Conservation (phyloP, 2,329 filamentous ascomycete species). For the Venturia carpophila region DNA sequence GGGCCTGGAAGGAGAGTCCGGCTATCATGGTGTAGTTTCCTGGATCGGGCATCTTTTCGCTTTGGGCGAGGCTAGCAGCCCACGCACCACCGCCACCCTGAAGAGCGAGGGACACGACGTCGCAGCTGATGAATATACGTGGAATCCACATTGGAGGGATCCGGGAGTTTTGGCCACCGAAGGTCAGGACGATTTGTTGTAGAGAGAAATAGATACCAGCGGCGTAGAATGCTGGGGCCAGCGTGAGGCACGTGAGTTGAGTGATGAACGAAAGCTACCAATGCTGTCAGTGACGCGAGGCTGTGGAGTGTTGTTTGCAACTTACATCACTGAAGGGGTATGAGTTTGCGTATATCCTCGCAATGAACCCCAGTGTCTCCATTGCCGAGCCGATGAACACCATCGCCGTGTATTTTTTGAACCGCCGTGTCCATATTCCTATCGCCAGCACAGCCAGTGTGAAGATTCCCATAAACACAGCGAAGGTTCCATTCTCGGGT, state of each 20-base stretch:
- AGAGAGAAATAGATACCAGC: conserved; percentile 62
- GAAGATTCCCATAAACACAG: conserved; percentile 30
- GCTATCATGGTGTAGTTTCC: conserved; percentile 41
- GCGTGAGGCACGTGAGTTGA: conserved; percentile 56
- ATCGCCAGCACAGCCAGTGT: conserved; percentile 5
- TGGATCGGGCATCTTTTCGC: conserved; percentile 16
- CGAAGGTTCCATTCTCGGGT: conserved; percentile 34
- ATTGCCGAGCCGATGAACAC: conserved; percentile 16
- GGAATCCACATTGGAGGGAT: conserved; percentile 41
- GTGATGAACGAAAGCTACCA: conserved; percentile 51
- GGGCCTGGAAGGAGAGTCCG: conserved; percentile 38
- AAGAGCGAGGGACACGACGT: conserved; percentile 39
- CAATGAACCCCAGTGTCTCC: conserved; percentile 18
- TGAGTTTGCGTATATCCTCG: conserved; percentile 17
- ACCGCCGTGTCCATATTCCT: conserved; percentile 15
- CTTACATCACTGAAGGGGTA: conserved; percentile 24
- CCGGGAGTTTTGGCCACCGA: conserved; percentile 35
- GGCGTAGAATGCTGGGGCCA: conserved; percentile 49
- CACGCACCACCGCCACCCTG: conserved; percentile 41
- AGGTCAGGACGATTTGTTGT: conserved; percentile 34
- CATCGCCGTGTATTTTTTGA: conserved; percentile 19
- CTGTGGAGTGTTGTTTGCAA: not conserved
- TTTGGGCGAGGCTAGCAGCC: conserved; percentile 28
- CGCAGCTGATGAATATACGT: conserved; percentile 44
- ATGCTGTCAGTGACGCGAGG: not conserved